Conservation (phyloP, 208 protist genomes). For the Novymonas esmeraldas region DNA sequence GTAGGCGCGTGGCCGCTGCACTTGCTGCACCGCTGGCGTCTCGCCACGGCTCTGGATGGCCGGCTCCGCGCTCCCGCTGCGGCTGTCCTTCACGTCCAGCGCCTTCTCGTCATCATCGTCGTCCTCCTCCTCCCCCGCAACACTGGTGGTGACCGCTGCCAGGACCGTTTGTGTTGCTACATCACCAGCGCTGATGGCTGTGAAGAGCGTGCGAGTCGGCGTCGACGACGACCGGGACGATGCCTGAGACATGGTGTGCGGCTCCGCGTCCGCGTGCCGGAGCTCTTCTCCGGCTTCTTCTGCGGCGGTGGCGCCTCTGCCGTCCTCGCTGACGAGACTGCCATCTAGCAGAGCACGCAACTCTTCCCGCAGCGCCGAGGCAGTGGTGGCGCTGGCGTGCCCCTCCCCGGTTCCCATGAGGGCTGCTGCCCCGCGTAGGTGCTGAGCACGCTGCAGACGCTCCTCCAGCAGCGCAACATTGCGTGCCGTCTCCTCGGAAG, state of each 20-base stretch:
- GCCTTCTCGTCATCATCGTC: not conserved
- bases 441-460: slow-evolving; percentile 38
- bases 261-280: not conserved
- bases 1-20: slow-evolving; percentile 14
- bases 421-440: slow-evolving; percentile 14
- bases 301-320: not conserved
- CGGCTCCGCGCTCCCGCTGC: not conserved
- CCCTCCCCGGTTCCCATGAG: slow-evolving; percentile 3
- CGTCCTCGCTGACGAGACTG: not conserved
- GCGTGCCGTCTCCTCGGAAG: slow-evolving; percentile 33
- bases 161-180: not conserved
- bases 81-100: not conserved
- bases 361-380: slow-evolving; percentile 2
- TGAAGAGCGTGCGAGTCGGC: slow-evolving; percentile 19
- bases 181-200: slow-evolving; percentile 13
- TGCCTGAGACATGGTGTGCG: slow-evolving; percentile 5
- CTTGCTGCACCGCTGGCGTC: not conserved
- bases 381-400: not conserved
- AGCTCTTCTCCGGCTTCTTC: not conserved
- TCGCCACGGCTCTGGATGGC: not conserved
- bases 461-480: slow-evolving; percentile 52
- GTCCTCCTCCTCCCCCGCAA: not conserved
- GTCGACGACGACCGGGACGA: slow-evolving; percentile 26
- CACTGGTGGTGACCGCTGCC: not conserved
- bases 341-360: slow-evolving; percentile 10